Conservation (phyloP, 495 filamentous ascomycete species). For the Aspergillus conjunctus region DNA sequence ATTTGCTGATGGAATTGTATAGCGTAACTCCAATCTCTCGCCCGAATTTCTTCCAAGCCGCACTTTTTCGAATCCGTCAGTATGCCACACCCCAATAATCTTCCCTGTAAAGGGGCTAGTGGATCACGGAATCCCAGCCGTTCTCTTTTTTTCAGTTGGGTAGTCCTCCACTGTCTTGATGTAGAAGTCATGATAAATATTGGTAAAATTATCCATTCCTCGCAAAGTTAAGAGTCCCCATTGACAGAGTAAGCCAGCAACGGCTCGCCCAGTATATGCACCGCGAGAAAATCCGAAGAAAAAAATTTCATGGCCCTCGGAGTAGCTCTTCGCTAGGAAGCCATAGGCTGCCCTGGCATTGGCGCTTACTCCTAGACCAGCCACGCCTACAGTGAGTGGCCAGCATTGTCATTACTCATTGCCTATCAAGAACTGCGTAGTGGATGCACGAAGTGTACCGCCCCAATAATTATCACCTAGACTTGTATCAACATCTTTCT, state of each 20-base stretch:
- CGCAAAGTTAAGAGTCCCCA: conserved; percentile 49
- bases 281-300: conserved; percentile 64
- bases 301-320: conserved; percentile 58
- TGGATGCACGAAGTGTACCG: conserved; percentile 9
- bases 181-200: conserved; percentile 52
- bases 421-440: background rate
- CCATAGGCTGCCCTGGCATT: conserved; percentile 54
- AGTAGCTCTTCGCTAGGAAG: conserved; percentile 54
- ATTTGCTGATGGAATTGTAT: conserved; percentile 35
- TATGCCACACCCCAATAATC: conserved; percentile 63
- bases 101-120: conserved; percentile 42
- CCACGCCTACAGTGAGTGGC: conserved; percentile 28
- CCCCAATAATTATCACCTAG: conserved; percentile 27
- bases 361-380: conserved; percentile 44
- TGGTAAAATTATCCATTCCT: conserved; percentile 46
- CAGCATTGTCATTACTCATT: background rate
- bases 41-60: conserved; percentile 27
- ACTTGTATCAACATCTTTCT: conserved; percentile 55
- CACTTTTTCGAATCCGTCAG: conserved; percentile 52
- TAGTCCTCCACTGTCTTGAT: conserved; percentile 33
- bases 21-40: conserved; percentile 32
- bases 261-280: conserved; percentile 58
- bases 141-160: conserved; percentile 21
- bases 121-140: conserved; percentile 23
- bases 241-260: conserved; percentile 55